Base-by-base conservation (phyloP, 257 asterid species). In the Solanum pennellii region DNA sequence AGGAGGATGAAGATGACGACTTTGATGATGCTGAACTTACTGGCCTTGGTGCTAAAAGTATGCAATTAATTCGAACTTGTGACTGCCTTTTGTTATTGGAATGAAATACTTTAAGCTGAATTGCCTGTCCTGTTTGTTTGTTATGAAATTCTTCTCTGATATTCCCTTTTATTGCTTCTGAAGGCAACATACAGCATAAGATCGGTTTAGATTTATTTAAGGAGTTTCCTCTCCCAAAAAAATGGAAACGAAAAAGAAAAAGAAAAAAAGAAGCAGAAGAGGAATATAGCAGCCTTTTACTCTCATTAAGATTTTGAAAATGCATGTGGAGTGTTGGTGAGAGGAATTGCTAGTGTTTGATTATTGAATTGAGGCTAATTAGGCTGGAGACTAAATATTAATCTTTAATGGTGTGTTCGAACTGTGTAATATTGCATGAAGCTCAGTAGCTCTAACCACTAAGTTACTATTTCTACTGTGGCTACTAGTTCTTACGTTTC, bases 21-120 rank as follows among this genome's bases (percentile, higher is more conserved):
- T 76, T 87, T 20, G 95, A 94, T 87, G 96, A 91, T 82, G 59
- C 88, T 85, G 87, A 89, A 12, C 93, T 93, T 20, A 96, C 90
- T 89, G 96, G 98, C 45, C 87, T 93, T 88, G 94, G 89, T 87
- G 98, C 97, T 35, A 93, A 94, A 89, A 94, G 99, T 97, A 94
- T 86, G 94, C 73, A 35, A 49, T 27, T 23, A 49, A 47, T 83
- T 56, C 33, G 23, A 88, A 33, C 80, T 87, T 74, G 41, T 88
- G 83, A 29, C 45, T 86, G 29, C 82, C 42, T 76, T 80, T 83
- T 72, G 59, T 49, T 49, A 49, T 15, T 49, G 59, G 15, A 49
- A 2, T 49, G 59, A 49, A 49, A 49, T 49, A 5, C 59, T 49
- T 49, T 49, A 49, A 49, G 21, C 21, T 49, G 52, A 68, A 45